Base-by-base conservation (phyloP, 2,329 filamentous ascomycete genomes). In the Xylariaceae sp. region DNA sequence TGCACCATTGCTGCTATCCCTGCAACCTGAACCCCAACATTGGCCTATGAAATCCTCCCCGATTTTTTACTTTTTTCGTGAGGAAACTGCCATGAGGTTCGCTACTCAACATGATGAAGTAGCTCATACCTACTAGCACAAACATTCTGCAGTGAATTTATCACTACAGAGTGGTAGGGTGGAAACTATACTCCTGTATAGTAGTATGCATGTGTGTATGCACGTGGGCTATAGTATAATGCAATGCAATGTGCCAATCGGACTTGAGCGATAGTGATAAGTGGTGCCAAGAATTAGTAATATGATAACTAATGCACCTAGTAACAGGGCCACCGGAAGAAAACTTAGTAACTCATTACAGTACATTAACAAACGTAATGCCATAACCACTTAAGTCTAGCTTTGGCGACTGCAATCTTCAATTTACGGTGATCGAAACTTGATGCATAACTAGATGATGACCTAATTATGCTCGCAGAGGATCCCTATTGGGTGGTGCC, bases 231-330 rank as follows among this genome's bases (percentile, higher is more conserved):
- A n/a, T 36, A 24, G 47, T 29, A 28, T 23, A 47, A 48, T 53
- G 46, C 40, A 36, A 53, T 44, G 44, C 34, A 46, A 14, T 37
- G 40, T n/a, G 14, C 50, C 56, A 58, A 54, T 55, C 39, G 45
- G 39, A 55, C 28, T 31, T 46, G 11, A n/a, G 37, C 45, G 41
- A 53, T 28, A 4, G 17, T 6, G 49, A 12, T 37, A 16, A 31
- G 34, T 4, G 24, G 23, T 26, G 2, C 4, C 5, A 40, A 33
- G 26, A 51, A 45, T 58, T 58, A 33, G 52, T 58, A 58, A 58
- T 39, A 21, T 33, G 55, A 48, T 58, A 51, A 55, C 56, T 55
- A 51, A 55, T 49, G n/a, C 28, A 19, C 33, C 16, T 17, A 9
- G 17, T 16, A 8, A 26, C n/a, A 23, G 14, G 4, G n/a, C 26